phyloP scores from a whole-genome alignment of 257 asterid species.

The Phtheirospermum japonicum region DNA sequence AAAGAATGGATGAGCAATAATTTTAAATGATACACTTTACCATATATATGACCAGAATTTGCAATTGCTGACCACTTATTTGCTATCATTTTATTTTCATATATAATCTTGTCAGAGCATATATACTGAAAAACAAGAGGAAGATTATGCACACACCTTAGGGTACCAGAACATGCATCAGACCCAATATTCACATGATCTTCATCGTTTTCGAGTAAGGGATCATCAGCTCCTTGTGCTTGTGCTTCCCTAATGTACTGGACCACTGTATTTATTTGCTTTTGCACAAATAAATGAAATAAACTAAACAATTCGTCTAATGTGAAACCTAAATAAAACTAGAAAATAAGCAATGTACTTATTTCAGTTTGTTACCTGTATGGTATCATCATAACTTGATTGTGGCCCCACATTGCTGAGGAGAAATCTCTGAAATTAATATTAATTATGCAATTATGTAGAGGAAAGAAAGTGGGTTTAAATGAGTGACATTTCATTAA shows the following conservation, averaged over 20 bases:
- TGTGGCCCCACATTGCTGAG: slow-evolving; percentile 44
- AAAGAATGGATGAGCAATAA: too few relatives aligned
- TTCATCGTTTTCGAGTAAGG: slow-evolving; percentile 39
- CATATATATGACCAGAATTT: too few relatives aligned
- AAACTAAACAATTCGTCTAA: too few relatives aligned
- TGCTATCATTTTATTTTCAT: too few relatives aligned
- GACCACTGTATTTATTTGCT: slow-evolving; percentile 69
- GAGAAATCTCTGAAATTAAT: slow-evolving; percentile 46
- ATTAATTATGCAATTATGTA: not conserved
- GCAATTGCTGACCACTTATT: too few relatives aligned
- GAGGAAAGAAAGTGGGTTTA: not conserved
- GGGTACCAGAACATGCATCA: slow-evolving; percentile 40
- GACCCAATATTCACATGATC: slow-evolving; percentile 44
- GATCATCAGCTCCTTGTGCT: slow-evolving; percentile 37
- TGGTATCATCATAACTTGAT: slow-evolving; percentile 69
- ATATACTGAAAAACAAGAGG: too few relatives aligned
- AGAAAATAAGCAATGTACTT: not conserved
- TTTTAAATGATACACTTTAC: too few relatives aligned
- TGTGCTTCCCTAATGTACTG: slow-evolving; percentile 58
- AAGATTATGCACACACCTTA: too few relatives aligned
- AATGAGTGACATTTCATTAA: not conserved
- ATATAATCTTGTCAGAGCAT: too few relatives aligned
- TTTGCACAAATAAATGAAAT: not conserved
- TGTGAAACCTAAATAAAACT: too few relatives aligned
- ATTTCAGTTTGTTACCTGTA: slow-evolving; percentile 40